Percentiles rank a stretch among this genome's conserved stretches.
Conservation (phyloP, 345 rosid genomes). For the Garcia nutans region DNA sequence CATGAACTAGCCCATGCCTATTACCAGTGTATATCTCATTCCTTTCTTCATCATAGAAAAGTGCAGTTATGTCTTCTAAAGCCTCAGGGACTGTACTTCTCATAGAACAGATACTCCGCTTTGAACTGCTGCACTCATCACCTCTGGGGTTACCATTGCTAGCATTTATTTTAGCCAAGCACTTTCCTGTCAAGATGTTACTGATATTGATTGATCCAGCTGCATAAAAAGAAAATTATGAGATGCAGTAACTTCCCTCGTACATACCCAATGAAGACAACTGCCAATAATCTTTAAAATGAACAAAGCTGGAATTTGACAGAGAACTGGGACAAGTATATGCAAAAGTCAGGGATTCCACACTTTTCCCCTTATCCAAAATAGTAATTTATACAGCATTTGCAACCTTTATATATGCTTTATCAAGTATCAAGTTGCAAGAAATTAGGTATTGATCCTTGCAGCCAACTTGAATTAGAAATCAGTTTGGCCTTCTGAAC, state of each 20-base stretch:
- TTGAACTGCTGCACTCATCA: slow-evolving; percentile 46
- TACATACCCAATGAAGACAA: neutral
- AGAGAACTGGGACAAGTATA: neutral
- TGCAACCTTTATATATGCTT: no score
- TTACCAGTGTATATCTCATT: slow-evolving; percentile 93
- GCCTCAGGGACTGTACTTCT: slow-evolving; percentile 73
- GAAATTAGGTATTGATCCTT: no score
- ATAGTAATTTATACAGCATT: no score
- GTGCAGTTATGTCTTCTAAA: slow-evolving; percentile 85
- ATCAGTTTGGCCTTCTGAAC: no score
- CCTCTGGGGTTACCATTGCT: slow-evolving; percentile 52
- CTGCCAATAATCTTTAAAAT: neutral
- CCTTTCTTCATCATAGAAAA: slow-evolving; percentile 89
- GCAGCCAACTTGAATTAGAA: no score
- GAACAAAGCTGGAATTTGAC: neutral
- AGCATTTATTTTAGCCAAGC: slow-evolving; percentile 80
- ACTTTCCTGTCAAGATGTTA: slow-evolving; percentile 93
- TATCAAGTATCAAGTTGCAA: no score
- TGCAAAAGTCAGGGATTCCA: no score
- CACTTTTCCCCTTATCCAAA: no score
- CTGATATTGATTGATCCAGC: slow-evolving; percentile 91
- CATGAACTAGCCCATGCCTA: slow-evolving; percentile 75
- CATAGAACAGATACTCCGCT: slow-evolving; percentile 24
- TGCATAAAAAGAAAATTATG: slow-evolving; percentile 31
- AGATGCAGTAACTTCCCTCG: neutral